These are phyloP conservation scores for Vinca minor DNA, from an alignment of 257 asterid genomes.

Conservation along the genomic window DNA sequence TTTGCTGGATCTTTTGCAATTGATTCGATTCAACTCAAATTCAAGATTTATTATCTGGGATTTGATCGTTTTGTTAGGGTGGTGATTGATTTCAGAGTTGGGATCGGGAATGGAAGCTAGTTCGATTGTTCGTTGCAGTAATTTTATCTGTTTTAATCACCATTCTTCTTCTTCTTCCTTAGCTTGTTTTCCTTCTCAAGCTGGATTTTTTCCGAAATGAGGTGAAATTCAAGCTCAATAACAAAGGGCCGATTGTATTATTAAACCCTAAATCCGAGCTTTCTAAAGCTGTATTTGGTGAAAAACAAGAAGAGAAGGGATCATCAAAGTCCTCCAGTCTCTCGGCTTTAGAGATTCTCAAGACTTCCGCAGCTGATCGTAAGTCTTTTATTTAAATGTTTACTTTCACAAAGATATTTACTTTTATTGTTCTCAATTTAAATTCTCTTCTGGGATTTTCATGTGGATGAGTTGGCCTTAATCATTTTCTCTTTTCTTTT, in stretches of 20 bases:
- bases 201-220: slow-evolving; percentile 13
- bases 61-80: not conserved
- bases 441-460: not conserved
- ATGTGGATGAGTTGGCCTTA: not conserved
- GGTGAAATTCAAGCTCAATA: slow-evolving; percentile 24
- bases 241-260: slow-evolving; percentile 22
- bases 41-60: too few species aligned
- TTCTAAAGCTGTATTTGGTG: slow-evolving; percentile 8
- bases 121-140: not conserved
- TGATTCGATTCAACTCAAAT: not conserved
- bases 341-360: slow-evolving; percentile 71
- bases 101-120: slow-evolving; percentile 1
- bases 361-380: slow-evolving; percentile 71
- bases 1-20: not conserved
- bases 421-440: not conserved
- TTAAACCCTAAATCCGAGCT: slow-evolving; percentile 45
- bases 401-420: not conserved
- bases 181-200: slow-evolving; percentile 25
- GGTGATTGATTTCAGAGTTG: slow-evolving; percentile 7
- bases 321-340: slow-evolving; percentile 49
- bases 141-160: slow-evolving; percentile 8
- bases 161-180: slow-evolving; percentile 22
- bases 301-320: slow-evolving; percentile 18
- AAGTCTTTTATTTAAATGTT: slow-evolving; percentile 14
- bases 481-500: not conserved